A percentile compares a stretch with the other conserved stretches of the same genome.
phyloP scores from a whole-genome alignment of 2,329 filamentous ascomycete genomes.

The Rutstroemia sp. region DNA sequence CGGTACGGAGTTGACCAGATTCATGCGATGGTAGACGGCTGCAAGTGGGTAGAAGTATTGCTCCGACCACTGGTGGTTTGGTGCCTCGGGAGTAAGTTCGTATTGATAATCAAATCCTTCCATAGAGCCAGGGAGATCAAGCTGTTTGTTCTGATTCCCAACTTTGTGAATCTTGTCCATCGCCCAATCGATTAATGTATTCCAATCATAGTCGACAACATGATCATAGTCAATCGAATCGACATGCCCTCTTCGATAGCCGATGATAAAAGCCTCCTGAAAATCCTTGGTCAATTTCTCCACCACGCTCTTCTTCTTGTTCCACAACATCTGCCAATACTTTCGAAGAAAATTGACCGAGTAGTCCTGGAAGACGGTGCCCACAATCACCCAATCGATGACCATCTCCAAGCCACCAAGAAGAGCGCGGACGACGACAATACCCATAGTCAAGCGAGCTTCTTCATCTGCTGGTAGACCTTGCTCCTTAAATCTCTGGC shows the following conservation, averaged over 20 bases:
- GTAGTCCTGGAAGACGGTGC: slow-evolving; percentile 47
- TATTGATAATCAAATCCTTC: slow-evolving; percentile 38
- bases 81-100: slow-evolving; percentile 9
- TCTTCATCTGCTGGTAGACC: slow-evolving; percentile 35
- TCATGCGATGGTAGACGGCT: slow-evolving; percentile 33
- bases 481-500: slow-evolving; percentile 25
- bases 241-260: slow-evolving; percentile 56
- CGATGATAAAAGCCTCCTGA: slow-evolving; percentile 55
- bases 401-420: slow-evolving; percentile 52
- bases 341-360: slow-evolving; percentile 44
- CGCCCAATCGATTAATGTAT: slow-evolving; percentile 58
- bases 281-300: slow-evolving; percentile 54
- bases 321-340: slow-evolving; percentile 47
- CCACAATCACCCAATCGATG: slow-evolving; percentile 54
- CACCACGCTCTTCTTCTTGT: slow-evolving; percentile 45
- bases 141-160: slow-evolving; percentile 31
- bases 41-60: slow-evolving; percentile 40
- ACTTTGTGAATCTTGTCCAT: slow-evolving; percentile 31
- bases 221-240: slow-evolving; percentile 56
- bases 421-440: slow-evolving; percentile 49
- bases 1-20: slow-evolving; percentile 36
- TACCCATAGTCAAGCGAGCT: slow-evolving; percentile 46
- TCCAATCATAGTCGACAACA: slow-evolving; percentile 61
- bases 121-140: slow-evolving; percentile 42
- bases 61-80: slow-evolving; percentile 25